Base-by-base conservation (phyloP, 2,329 filamentous ascomycete species). In the Fusarium multiceps region DNA sequence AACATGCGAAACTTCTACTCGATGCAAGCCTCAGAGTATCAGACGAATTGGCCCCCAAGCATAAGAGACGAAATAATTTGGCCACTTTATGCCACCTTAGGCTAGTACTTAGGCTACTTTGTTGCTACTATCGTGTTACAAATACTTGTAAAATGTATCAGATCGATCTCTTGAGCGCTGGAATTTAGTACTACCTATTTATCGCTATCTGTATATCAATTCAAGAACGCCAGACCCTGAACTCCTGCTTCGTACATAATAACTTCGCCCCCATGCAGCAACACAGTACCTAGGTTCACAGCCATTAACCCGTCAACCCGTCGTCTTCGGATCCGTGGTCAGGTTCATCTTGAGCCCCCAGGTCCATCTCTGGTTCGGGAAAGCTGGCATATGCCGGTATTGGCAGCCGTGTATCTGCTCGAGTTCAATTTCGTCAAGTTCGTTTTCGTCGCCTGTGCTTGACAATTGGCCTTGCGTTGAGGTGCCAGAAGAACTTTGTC, bases 151-250 rank as follows among this genome's bases (percentile, higher is more conserved):
- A 25, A 25, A 37, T 27, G 32, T 25, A 63, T 46, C 46, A 62
- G 12, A 32, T 62, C 41, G 12, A 32, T 62, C 41, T 21, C 28
- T 16, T 57, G 32, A 62, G n/a, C 42, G 42, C 28, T 62, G 14
- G 34, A 41, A 18, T 18, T 37, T 18, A 34, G 30, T 16, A 54
- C 20, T 16, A 27, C 25, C 28, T 28, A 28, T 47, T 13, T 55
- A 62, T 41, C 59, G 59, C 47, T 51, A 14, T 23, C 20, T 18
- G 30, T 37, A 37, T 18, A 27, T 51, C 23, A 51, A 51, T 27
- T 51, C 14, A 16, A 27, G 23, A 27, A 10, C 49, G 8, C 32
- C 18, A 14, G 9, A 40, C 49, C 49, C 6, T 16, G 6, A 16
- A 51, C 13, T 20, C 27, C 18, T n/a, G 18, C 32, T 21, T 40